These are phyloP conservation scores for Sordaria brevicollis DNA, from an alignment of 495 filamentous ascomycete genomes.

Conservation along the genomic window DNA sequence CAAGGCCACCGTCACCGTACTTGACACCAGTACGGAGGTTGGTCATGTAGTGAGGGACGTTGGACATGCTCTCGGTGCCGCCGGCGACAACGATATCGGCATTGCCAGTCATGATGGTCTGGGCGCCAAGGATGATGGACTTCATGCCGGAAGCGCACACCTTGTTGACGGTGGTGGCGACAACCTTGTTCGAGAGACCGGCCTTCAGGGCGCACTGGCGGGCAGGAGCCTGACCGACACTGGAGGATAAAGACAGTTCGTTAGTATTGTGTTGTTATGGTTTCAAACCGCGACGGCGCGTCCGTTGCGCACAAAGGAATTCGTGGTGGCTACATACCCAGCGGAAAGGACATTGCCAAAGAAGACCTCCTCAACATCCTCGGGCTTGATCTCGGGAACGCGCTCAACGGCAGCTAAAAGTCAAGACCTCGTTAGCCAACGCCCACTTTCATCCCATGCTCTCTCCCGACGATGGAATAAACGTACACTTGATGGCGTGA, in stretches of 20 bases:
- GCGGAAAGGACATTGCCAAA: constrained; percentile 97
- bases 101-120: constrained; percentile 92
- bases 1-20: constrained; percentile 74
- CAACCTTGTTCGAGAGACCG: constrained; percentile 64
- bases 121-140: constrained; percentile 86
- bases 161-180: constrained; percentile 95
- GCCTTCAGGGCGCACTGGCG: constrained; percentile 86
- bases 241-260: constrained; percentile 24
- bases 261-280: background rate
- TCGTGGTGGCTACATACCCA: constrained; percentile 60
- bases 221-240: constrained; percentile 92
- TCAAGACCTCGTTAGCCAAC: constrained; percentile 8
- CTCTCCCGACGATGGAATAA: background rate
- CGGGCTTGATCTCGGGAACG: constrained; percentile 71
- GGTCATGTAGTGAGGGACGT: constrained; percentile 91
- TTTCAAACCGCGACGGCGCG: background rate
- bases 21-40: constrained; percentile 73
- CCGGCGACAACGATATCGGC: constrained; percentile 85
- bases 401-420: constrained; percentile 68
- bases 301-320: background rate
- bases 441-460: constrained; percentile 5
- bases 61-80: constrained; percentile 95
- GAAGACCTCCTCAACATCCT: constrained; percentile 92
- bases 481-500: constrained; percentile 80
- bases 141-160: constrained; percentile 93